A percentile compares a stretch with the other conserved stretches of the same genome.
These are phyloP conservation scores for Metarhizium guizhouense DNA, from an alignment of 2,329 filamentous ascomycete species.

Conservation along the genomic window DNA sequence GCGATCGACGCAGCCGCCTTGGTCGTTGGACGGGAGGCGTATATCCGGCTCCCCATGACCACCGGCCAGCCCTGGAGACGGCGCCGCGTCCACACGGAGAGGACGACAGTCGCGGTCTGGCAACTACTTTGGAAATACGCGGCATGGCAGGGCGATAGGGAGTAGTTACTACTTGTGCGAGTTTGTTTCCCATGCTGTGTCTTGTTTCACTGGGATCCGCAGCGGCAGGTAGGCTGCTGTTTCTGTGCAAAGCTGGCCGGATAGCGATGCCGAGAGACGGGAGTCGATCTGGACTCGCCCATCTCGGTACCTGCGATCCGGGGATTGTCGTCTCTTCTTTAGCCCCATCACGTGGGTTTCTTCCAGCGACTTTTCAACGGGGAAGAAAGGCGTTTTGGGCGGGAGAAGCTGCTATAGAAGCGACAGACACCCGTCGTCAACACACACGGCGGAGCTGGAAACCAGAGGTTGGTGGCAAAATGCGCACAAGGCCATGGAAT, in stretches of 20 bases:
- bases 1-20: not conserved
- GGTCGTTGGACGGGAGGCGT: not conserved
- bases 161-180: not conserved
- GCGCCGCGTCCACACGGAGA: not conserved
- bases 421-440: no score
- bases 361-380: no score
- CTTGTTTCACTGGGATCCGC: not conserved
- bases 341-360: no score
- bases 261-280: not conserved
- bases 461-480: no score
- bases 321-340: no score
- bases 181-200: no score
- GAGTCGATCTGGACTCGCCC: not conserved
- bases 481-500: no score
- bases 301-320: not conserved
- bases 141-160: not conserved
- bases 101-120: not conserved
- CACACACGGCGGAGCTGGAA: no score
- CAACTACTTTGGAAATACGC: not conserved
- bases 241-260: not conserved
- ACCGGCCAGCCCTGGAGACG: not conserved
- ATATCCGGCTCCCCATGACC: not conserved
- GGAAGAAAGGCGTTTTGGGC: no score
- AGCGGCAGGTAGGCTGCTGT: not conserved
- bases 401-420: no score